phyloP scores from a whole-genome alignment of 768 basidiomycete genomes.

The Lactarius psammicola region DNA sequence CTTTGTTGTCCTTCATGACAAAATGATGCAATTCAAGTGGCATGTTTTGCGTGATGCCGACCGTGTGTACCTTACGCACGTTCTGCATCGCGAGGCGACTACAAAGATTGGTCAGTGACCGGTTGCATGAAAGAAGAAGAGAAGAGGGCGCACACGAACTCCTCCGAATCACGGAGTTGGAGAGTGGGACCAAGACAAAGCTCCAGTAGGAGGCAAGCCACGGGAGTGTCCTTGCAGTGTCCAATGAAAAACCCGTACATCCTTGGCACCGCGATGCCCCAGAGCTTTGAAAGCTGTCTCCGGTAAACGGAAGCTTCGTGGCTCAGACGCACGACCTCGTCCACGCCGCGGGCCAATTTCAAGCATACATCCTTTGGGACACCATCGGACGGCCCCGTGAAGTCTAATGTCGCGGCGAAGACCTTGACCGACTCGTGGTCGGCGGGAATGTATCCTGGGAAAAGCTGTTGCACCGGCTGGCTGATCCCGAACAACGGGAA shows the following conservation, averaged over 20 bases:
- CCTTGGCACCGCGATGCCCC: constrained; percentile 21
- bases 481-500: constrained; percentile 12
- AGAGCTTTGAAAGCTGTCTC: constrained; percentile 16
- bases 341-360: constrained; percentile 21
- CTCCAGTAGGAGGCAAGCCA: constrained; percentile 22
- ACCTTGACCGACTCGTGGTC: neutral
- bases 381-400: constrained; percentile 4
- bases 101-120: neutral
- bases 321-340: constrained; percentile 21
- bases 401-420: constrained; percentile 22
- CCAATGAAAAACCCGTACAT: constrained; percentile 25
- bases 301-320: constrained; percentile 25
- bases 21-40: constrained; percentile 21
- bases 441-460: neutral
- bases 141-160: constrained; percentile 14
- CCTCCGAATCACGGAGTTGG: neutral
- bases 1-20: constrained; percentile 23
- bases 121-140: neutral
- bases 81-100: constrained; percentile 21
- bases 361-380: constrained; percentile 18
- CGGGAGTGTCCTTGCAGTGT: constrained; percentile 5
- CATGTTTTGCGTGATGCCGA: constrained; percentile 20
- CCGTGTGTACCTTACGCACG: constrained; percentile 19
- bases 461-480: constrained; percentile 4
- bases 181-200: constrained; percentile 8